These are phyloP conservation scores for Alternaria arborescens DNA, from an alignment of 2,329 filamentous ascomycete species.

Conservation along the genomic window DNA sequence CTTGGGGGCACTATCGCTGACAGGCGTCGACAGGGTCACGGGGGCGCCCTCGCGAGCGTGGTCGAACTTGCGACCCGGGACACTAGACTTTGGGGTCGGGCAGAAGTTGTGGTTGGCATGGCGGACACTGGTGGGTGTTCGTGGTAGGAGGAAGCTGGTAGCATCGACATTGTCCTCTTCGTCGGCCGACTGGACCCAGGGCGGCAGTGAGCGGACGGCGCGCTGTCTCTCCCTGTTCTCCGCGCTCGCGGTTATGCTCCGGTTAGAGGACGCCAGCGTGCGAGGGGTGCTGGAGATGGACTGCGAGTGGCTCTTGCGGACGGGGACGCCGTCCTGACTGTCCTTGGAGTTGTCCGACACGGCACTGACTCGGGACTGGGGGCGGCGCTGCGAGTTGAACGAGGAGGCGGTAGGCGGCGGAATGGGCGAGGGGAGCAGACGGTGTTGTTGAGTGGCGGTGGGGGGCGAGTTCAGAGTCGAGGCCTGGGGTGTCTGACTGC, in stretches of 20 bases:
- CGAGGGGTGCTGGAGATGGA: conserved; percentile 48
- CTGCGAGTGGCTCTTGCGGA: conserved; percentile 44
- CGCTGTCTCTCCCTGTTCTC: conserved; percentile 47
- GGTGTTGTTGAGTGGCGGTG: conserved; percentile 14
- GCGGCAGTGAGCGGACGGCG: conserved; percentile 47
- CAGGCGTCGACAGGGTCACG: conserved; percentile 46
- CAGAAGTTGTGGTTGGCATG: conserved; percentile 51
- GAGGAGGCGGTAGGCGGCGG: conserved; percentile 44
- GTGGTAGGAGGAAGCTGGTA: conserved; percentile 44
- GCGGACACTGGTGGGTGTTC: conserved; percentile 45
- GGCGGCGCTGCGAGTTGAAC: conserved; percentile 39
- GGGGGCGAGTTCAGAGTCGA: conserved; percentile 11
- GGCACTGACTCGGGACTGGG: conserved; percentile 43
- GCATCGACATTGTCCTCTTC: conserved; percentile 46
- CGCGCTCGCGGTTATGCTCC: conserved; percentile 35
- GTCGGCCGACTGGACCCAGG: conserved; percentile 51
- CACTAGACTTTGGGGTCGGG: conserved; percentile 50
- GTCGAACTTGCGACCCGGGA: conserved; percentile 51
- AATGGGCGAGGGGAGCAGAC: conserved; percentile 45
- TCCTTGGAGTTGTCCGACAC: conserved; percentile 36
- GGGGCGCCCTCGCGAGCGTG: conserved; percentile 50
- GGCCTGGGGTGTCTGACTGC: not conserved
- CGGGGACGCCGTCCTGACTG: conserved; percentile 36
- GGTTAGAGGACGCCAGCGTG: conserved; percentile 49
- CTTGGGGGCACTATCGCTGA: conserved; percentile 48